Evolutionary conservation across 2,329 filamentous ascomycete genomes (phyloP).

Genomic region (Penicillium brasilianum): DNA sequence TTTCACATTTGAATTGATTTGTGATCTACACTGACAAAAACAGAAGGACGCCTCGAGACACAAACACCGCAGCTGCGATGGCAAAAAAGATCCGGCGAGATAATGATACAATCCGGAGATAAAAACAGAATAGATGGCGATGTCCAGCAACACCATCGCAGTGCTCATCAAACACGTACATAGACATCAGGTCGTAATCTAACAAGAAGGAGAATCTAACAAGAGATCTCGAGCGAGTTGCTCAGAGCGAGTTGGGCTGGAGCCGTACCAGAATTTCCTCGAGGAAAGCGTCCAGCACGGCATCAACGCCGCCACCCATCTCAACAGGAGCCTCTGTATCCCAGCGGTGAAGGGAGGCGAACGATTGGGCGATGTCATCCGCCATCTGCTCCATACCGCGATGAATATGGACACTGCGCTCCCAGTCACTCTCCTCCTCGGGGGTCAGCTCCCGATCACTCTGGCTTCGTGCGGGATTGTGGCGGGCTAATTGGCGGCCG

Average conservation of each 20-base stretch:
- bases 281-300: constrained; percentile 87
- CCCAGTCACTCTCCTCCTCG: constrained; percentile 26
- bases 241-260: constrained; percentile 64
- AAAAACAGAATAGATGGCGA: background rate
- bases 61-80: background rate
- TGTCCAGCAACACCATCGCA: background rate
- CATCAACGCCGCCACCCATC: constrained; percentile 88
- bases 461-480: constrained; percentile 34
- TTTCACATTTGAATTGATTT: background rate
- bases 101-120: background rate
- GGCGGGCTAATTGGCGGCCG: constrained; percentile 58
- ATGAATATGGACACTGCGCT: constrained; percentile 29
- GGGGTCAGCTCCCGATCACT: constrained; percentile 26
- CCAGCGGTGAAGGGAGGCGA: constrained; percentile 86
- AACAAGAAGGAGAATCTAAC: background rate
- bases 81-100: background rate
- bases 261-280: constrained; percentile 93
- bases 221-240: background rate
- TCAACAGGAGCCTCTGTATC: constrained; percentile 87
- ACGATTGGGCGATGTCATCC: constrained; percentile 79
- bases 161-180: constrained; percentile 8
- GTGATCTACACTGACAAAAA: background rate
- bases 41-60: background rate
- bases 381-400: constrained; percentile 58
- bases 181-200: constrained; percentile 6